Percentiles rank a stretch among this genome's conserved stretches.
Evolutionary conservation across 225 moss, liverwort and hornwort genomes (phyloP).

Genomic region (Straminergon stramineum): DNA sequence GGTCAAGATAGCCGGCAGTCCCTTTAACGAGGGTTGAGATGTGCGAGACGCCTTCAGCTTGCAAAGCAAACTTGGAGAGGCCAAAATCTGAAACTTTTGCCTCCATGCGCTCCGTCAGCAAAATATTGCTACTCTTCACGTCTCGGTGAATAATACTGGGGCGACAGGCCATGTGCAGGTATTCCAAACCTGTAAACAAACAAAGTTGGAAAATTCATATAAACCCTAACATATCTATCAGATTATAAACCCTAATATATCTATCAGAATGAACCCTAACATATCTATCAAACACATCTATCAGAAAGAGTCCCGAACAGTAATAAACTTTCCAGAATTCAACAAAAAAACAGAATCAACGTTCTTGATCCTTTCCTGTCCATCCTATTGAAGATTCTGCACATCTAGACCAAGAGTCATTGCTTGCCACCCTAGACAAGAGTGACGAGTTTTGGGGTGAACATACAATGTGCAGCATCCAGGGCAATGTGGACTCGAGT

Average conservation of each 20-base stretch:
- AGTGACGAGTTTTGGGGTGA: neutral
- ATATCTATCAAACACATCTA: neutral
- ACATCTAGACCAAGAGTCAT: neutral
- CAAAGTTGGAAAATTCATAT: neutral
- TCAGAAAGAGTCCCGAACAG: neutral
- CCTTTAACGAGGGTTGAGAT: conserved; percentile 70
- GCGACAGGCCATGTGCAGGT: conserved; percentile 64
- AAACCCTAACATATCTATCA: no score
- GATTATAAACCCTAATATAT: neutral
- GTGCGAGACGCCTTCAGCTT: conserved; percentile 42
- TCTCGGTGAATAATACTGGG: conserved; percentile 82
- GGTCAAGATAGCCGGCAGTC: conserved; percentile 19
- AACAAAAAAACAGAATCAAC: no score
- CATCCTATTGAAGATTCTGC: neutral
- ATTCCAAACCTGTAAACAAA: conserved; percentile 43
- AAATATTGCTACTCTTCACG: conserved; percentile 81
- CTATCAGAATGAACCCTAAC: neutral
- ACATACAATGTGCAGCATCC: conserved; percentile 63
- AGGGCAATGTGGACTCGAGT: conserved; percentile 60
- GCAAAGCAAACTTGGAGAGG: conserved; percentile 67
- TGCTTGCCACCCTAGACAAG: neutral
- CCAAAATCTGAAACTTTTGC: conserved; percentile 87
- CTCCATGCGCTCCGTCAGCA: conserved; percentile 46
- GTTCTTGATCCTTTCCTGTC: neutral
- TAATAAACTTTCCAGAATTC: neutral